Conservation (phyloP, 164 flowering plant genomes). For the Saururus chinensis region DNA sequence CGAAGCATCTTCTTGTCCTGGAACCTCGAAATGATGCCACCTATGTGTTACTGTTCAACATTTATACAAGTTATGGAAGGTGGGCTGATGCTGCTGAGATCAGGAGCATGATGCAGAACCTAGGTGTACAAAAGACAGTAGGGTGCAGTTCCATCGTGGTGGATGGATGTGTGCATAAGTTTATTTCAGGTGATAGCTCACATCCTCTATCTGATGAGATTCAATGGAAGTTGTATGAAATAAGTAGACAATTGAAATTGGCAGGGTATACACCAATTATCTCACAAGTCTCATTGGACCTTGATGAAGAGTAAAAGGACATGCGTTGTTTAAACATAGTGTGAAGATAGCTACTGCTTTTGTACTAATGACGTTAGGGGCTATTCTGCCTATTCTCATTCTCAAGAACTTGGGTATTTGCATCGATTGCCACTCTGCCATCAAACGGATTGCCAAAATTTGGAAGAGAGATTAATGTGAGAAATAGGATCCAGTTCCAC, state of each 20-base stretch:
- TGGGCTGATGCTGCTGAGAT: conserved; percentile 11
- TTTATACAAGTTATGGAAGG: conserved; percentile 12
- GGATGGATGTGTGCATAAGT: conserved; percentile 19
- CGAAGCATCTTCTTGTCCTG: conserved; percentile 9
- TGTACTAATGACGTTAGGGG: background rate
- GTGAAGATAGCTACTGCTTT: background rate
- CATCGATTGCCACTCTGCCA: background rate
- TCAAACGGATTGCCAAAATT: background rate
- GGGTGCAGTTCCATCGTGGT: conserved; percentile 18
- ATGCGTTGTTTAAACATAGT: background rate
- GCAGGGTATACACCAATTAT: background rate
- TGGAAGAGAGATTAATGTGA: background rate
- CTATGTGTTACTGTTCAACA: conserved; percentile 11
- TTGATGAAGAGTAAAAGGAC: background rate
- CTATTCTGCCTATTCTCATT: background rate
- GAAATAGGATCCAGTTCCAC: background rate
- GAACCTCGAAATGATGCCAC: conserved; percentile 16
- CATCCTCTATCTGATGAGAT: conserved; percentile 16
- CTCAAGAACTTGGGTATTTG: background rate
- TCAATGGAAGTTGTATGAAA: conserved; percentile 20
- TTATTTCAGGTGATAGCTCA: conserved; percentile 25
- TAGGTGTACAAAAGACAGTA: conserved; percentile 9
- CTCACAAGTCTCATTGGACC: background rate
- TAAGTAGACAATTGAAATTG: conserved; percentile 14
- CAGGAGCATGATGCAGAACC: conserved; percentile 11